Evolutionary conservation across 2,329 filamentous ascomycete genomes (phyloP).

Genomic region (Aspergillus tubingensis): DNA sequence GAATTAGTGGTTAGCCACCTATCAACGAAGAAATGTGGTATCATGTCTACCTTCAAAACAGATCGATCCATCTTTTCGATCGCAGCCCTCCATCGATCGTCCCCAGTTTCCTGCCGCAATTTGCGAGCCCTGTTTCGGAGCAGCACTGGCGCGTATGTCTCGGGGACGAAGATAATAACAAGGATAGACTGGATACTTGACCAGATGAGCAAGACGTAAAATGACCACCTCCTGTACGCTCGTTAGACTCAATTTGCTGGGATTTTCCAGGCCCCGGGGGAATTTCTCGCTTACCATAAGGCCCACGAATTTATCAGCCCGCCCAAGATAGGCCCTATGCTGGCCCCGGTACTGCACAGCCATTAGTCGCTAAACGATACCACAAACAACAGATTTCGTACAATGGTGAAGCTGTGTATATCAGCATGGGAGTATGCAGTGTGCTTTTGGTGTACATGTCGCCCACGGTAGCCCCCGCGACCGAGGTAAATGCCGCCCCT

Average conservation of each 20-base stretch:
- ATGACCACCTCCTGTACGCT: conserved; percentile 65
- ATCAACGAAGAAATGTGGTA: background rate
- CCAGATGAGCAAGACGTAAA: conserved; percentile 82
- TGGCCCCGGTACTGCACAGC: conserved; percentile 7
- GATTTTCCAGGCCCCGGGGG: background rate
- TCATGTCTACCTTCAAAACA: conserved; percentile 40
- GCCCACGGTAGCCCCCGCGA: conserved; percentile 61
- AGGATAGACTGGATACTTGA: conserved; percentile 59
- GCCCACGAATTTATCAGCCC: conserved; percentile 17
- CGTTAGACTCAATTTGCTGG: background rate
- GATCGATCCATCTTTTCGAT: conserved; percentile 70
- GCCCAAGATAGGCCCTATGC: conserved; percentile 15
- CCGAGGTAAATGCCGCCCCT: conserved; percentile 55
- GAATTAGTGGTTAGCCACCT: background rate
- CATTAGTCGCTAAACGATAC: background rate
- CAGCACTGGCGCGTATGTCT: conserved; percentile 68
- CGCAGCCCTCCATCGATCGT: conserved; percentile 70
- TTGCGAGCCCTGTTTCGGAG: conserved; percentile 60
- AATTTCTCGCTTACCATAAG: background rate
- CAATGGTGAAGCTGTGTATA: conserved; percentile 19
- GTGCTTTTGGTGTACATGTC: conserved; percentile 18
- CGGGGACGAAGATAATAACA: conserved; percentile 72
- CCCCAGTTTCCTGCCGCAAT: conserved; percentile 69
- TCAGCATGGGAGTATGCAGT: conserved; percentile 18
- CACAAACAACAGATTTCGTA: background rate